Percentiles rank a stretch among this genome's conserved stretches.
Evolutionary conservation across 768 basidiomycete species (phyloP).

Genomic region (Chalciporus sphaerocephalus): DNA sequence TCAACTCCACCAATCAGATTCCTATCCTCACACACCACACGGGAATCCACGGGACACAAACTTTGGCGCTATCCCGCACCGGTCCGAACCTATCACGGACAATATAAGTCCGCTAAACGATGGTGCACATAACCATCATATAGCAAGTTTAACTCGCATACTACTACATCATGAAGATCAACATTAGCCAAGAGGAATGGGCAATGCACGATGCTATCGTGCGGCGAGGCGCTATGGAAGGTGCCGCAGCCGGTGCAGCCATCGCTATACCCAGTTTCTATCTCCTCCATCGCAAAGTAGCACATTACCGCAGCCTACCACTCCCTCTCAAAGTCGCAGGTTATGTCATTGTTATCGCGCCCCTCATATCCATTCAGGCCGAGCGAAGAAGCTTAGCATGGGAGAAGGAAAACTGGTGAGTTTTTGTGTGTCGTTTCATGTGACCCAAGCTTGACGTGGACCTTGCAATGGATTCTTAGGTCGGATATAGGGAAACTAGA

Average conservation of each 20-base stretch:
- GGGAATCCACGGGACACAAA: no score
- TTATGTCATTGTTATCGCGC: conserved; percentile 62
- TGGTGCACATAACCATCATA: no score
- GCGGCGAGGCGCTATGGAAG: conserved; percentile 60
- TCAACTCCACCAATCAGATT: no score
- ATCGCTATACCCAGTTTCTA: conserved; percentile 49
- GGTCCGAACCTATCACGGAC: no score
- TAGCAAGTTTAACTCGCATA: background rate
- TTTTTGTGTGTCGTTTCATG: background rate
- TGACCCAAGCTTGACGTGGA: background rate
- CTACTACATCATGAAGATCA: conserved; percentile 29
- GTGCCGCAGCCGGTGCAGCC: conserved; percentile 42
- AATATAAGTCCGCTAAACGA: no score
- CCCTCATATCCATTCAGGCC: conserved; percentile 65
- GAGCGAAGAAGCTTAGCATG: conserved; percentile 65
- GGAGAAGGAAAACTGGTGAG: conserved; percentile 60
- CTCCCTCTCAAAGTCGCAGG: conserved; percentile 66
- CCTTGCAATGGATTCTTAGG: conserved; percentile 12
- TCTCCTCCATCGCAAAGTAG: conserved; percentile 47
- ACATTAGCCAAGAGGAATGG: conserved; percentile 43
- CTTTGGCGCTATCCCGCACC: no score
- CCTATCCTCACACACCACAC: no score
- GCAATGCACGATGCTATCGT: conserved; percentile 52
- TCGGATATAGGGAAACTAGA: conserved; percentile 46
- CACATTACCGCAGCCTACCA: conserved; percentile 62